Evolutionary conservation across 176 grass and related monocot genomes (phyloP).

Genomic region (Saccharum officinarum): DNA sequence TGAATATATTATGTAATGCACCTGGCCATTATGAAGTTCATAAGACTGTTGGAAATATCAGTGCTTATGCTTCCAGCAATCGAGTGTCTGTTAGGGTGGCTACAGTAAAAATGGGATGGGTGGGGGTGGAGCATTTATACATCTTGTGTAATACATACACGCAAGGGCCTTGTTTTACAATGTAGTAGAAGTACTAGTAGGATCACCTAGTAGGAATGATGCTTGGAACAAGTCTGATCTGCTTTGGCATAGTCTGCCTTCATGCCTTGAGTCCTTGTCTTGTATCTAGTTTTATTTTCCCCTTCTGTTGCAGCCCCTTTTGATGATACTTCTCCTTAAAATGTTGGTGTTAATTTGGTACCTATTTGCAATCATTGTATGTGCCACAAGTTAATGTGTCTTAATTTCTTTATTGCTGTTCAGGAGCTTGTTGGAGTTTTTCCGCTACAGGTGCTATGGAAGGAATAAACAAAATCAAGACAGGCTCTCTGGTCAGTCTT

Average conservation of each 20-base stretch:
- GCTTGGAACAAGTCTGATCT: neutral
- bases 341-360: neutral
- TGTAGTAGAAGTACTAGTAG: neutral
- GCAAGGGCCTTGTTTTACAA: neutral
- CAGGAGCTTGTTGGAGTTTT: slow-evolving; percentile 97
- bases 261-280: neutral
- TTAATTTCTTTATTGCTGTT: slow-evolving; percentile 31
- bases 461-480: slow-evolving; percentile 95
- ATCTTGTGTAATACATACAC: neutral
- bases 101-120: too few species aligned
- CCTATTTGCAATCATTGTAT: neutral
- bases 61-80: neutral
- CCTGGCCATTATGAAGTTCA: neutral
- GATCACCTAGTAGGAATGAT: neutral
- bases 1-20: neutral
- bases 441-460: slow-evolving; percentile 93
- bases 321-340: neutral
- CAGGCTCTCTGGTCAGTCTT: slow-evolving; percentile 74
- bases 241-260: neutral
- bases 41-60: neutral
- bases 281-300: neutral
- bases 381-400: neutral
- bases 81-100: neutral
- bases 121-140: too few species aligned
- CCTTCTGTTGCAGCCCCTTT: neutral